A percentile compares a stretch with the other conserved stretches of the same genome.
These are phyloP conservation scores for Asterionellopsis glacialis DNA, from an alignment of 108 stramenopile genomes.

Conservation along the genomic window DNA sequence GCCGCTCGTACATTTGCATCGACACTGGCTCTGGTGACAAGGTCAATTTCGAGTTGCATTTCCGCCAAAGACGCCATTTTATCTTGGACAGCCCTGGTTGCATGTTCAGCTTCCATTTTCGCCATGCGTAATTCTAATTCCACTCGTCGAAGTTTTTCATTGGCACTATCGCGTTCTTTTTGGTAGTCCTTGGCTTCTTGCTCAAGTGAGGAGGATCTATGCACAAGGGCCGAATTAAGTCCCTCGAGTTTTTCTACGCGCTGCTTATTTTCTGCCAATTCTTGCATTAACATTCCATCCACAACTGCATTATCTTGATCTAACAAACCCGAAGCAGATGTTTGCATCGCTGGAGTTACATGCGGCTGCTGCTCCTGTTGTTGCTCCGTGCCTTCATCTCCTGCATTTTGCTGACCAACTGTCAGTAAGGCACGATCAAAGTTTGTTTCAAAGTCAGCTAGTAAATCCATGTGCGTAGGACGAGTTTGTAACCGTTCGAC, in stretches of 20 bases:
- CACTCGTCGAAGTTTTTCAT: slow-evolving; percentile 38
- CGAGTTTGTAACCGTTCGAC: slow-evolving; percentile 72
- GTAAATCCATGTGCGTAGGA: slow-evolving; percentile 80
- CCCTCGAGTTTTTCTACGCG: slow-evolving; percentile 72
- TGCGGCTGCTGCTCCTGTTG: slow-evolving; percentile 12
- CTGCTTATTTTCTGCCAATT: slow-evolving; percentile 62
- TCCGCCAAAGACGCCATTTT: slow-evolving; percentile 63
- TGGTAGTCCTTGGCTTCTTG: slow-evolving; percentile 20
- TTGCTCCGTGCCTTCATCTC: slow-evolving; percentile 38
- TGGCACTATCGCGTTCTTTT: slow-evolving; percentile 42
- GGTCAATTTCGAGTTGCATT: slow-evolving; percentile 86
- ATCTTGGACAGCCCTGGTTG: slow-evolving; percentile 56
- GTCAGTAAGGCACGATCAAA: slow-evolving; percentile 75
- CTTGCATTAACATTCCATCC: slow-evolving; percentile 52
- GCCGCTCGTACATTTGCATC: slow-evolving; percentile 71
- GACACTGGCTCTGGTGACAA: slow-evolving; percentile 62
- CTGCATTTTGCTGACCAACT: slow-evolving; percentile 56
- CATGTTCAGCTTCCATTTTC: slow-evolving; percentile 80
- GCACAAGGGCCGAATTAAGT: slow-evolving; percentile 52
- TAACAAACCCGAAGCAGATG: neutral
- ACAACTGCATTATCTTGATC: slow-evolving; percentile 20
- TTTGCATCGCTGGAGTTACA: neutral
- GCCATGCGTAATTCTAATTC: slow-evolving; percentile 81
- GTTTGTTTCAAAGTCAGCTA: slow-evolving; percentile 88
- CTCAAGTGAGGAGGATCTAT: slow-evolving; percentile 57